A percentile compares a stretch with the other conserved stretches of the same genome.
Evolutionary conservation across 306 rosid species (phyloP).

Genomic region (Clitoria ternatea): DNA sequence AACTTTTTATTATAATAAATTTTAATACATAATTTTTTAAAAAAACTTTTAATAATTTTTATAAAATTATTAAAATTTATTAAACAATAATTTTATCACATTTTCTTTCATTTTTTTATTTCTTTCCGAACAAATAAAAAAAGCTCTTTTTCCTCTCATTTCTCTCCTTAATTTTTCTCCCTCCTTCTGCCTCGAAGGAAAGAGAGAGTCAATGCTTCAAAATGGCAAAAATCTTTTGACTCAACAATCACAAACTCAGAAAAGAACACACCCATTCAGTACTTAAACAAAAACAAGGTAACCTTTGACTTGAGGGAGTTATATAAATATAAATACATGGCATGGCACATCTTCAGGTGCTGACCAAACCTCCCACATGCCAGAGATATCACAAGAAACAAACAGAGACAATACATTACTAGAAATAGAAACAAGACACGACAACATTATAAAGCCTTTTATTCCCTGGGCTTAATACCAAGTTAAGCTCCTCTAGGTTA

Average conservation of each 20-base stretch:
- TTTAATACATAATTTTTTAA: too few species aligned
- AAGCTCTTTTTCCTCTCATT: too few species aligned
- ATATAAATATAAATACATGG: too few species aligned
- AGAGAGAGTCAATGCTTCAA: conserved; percentile 13
- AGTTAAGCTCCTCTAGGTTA: background rate
- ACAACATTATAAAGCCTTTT: background rate
- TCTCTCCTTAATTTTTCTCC: too few species aligned
- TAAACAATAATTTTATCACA: too few species aligned
- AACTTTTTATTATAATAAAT: too few species aligned
- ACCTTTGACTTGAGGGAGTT: background rate
- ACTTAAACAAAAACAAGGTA: background rate
- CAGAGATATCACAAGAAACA: background rate
- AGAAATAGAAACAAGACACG: background rate
- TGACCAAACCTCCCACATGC: background rate
- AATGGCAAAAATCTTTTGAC: conserved; percentile 16
- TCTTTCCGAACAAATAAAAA: too few species aligned
- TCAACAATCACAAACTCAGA: background rate
- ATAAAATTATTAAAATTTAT: too few species aligned
- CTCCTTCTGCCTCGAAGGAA: too few species aligned
- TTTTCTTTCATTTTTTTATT: too few species aligned
- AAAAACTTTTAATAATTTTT: too few species aligned
- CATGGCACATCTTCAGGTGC: conserved; percentile 6
- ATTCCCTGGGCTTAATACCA: background rate
- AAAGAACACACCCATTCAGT: background rate
- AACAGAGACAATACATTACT: background rate